These are phyloP conservation scores for Neurospora crassa DNA, from an alignment of 2,329 filamentous ascomycete species.

Conservation along the genomic window DNA sequence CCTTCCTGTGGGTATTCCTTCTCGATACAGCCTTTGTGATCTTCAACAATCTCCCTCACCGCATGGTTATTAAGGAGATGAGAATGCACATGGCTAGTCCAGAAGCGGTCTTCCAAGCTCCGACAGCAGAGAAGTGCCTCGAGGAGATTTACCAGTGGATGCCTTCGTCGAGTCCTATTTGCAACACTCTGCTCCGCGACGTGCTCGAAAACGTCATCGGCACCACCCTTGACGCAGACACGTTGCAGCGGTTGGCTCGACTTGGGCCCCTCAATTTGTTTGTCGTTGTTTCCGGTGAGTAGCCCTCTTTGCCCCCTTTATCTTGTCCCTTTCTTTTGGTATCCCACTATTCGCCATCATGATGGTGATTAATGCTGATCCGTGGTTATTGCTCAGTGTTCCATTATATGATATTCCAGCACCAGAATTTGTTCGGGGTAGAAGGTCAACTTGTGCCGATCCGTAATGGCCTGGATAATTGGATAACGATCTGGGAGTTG, in stretches of 20 bases:
- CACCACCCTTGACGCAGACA: conserved; percentile 11
- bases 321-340: neutral
- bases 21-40: conserved; percentile 30
- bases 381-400: conserved; percentile 12
- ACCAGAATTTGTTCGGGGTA: conserved; percentile 24
- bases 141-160: conserved; percentile 21
- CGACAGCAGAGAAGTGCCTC: conserved; percentile 22
- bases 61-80: conserved; percentile 30
- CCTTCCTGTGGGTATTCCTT: conserved; percentile 26
- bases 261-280: conserved; percentile 22
- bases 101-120: conserved; percentile 29
- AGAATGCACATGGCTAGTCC: conserved; percentile 25
- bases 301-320: neutral
- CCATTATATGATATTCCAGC: conserved; percentile 26
- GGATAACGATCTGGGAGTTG: conserved; percentile 20
- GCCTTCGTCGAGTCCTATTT: conserved; percentile 18
- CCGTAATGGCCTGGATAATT: conserved; percentile 21
- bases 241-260: conserved; percentile 11
- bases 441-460: conserved; percentile 21
- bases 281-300: conserved; percentile 19
- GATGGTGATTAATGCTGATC: neutral
- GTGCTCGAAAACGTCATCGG: conserved; percentile 19
- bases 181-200: conserved; percentile 15
- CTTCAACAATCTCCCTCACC: conserved; percentile 31
- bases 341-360: neutral